Percentiles rank a stretch among this genome's conserved stretches.
phyloP scores from a whole-genome alignment of 805 yeast genomes.

The Candida mattraensis region DNA sequence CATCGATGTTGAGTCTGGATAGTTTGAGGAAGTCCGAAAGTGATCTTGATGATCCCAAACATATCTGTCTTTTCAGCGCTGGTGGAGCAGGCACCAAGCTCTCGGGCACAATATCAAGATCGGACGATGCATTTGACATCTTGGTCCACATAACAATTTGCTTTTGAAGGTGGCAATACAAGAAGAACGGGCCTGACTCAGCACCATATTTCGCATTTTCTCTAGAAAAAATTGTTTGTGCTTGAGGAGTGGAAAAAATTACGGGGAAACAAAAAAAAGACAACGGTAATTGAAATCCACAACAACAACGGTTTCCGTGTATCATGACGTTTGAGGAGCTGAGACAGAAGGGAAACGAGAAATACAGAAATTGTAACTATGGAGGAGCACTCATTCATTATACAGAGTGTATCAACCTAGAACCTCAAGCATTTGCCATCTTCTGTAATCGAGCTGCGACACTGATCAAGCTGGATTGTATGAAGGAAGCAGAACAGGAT shows the following conservation, averaged over 20 bases:
- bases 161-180: too few relatives aligned
- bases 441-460: slow-evolving; percentile 43
- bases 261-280: not conserved
- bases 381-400: slow-evolving; percentile 38
- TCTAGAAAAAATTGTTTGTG: too few relatives aligned
- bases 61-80: slow-evolving; percentile 26
- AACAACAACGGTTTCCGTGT: not conserved
- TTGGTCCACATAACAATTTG: slow-evolving; percentile 8
- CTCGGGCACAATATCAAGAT: slow-evolving; percentile 23
- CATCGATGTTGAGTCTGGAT: slow-evolving; percentile 44
- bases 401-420: slow-evolving; percentile 36
- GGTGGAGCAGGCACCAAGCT: slow-evolving; percentile 30
- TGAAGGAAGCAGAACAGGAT: slow-evolving; percentile 39
- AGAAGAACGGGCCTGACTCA: too few relatives aligned
- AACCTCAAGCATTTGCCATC: slow-evolving; percentile 35
- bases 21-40: slow-evolving; percentile 36
- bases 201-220: too few relatives aligned
- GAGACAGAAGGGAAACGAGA: slow-evolving; percentile 30
- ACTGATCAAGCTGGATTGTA: slow-evolving; percentile 35
- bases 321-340: slow-evolving; percentile 17
- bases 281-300: not conserved
- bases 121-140: slow-evolving; percentile 1
- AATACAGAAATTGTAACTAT: slow-evolving; percentile 26
- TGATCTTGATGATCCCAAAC: slow-evolving; percentile 35
- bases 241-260: too few relatives aligned